These are phyloP conservation scores for Polytrichum commune DNA, from an alignment of 225 moss, liverwort and hornwort species.

Conservation along the genomic window DNA sequence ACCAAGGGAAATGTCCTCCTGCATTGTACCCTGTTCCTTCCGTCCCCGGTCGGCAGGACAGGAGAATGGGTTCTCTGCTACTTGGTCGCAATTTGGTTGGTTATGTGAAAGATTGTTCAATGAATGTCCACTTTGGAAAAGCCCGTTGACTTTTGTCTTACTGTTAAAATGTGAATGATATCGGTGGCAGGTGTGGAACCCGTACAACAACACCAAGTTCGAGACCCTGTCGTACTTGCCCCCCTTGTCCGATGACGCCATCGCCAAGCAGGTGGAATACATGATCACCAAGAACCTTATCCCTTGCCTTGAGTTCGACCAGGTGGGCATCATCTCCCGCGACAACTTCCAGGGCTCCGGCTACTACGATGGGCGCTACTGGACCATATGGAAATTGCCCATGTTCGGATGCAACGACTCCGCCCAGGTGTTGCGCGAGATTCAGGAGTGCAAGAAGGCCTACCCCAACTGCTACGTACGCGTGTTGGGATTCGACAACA, in stretches of 20 bases:
- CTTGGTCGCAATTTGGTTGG: no score
- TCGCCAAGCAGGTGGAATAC: constrained; percentile 26
- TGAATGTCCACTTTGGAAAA: no score
- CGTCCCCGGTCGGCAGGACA: no score
- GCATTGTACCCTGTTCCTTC: no score
- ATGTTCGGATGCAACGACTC: constrained; percentile 52
- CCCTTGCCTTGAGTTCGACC: constrained; percentile 30
- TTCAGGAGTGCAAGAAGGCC: constrained; percentile 24
- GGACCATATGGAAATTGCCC: constrained; percentile 59
- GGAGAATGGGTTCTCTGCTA: no score
- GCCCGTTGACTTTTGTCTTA: no score
- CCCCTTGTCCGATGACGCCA: neutral
- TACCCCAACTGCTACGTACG: constrained; percentile 35
- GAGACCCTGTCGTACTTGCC: constrained; percentile 24
- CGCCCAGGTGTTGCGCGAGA: constrained; percentile 27
- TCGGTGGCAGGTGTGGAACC: constrained; percentile 12
- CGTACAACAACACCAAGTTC: constrained; percentile 8
- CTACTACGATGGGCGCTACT: constrained; percentile 55
- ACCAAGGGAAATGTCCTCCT: no score
- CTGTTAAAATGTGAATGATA: neutral
- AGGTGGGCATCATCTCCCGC: constrained; percentile 3
- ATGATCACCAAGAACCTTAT: constrained; percentile 24
- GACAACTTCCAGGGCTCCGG: constrained; percentile 24
- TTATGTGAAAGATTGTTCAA: no score
- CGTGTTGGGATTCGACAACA: constrained; percentile 40